These are phyloP conservation scores for Eucalyptus polybractea DNA, from an alignment of 345 rosid genomes.

Conservation along the genomic window DNA sequence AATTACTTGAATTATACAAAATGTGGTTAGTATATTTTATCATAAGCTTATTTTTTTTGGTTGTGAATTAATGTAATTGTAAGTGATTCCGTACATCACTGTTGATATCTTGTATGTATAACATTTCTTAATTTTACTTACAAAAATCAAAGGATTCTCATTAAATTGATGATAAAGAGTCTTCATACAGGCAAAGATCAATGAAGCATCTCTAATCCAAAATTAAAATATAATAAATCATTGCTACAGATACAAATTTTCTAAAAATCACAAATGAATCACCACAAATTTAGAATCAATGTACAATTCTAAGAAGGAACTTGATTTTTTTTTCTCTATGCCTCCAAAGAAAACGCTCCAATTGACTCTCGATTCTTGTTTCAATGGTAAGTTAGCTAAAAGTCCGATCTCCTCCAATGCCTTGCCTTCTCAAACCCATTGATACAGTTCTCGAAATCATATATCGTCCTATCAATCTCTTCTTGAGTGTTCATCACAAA, in stretches of 20 bases:
- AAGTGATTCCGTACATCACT: rapidly evolving
- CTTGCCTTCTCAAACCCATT: slow-evolving; percentile 86
- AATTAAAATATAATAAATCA: not conserved
- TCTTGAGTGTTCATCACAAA: slow-evolving; percentile 87
- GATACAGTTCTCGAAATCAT: slow-evolving; percentile 54
- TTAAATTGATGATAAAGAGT: not conserved
- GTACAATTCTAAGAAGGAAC: not conserved
- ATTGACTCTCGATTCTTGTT: not conserved
- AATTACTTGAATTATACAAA: not conserved
- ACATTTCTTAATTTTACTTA: rapidly evolving
- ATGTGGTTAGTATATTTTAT: too few relatives aligned
- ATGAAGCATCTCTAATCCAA: not conserved
- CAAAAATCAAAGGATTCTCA: rapidly evolving
- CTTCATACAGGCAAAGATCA: not conserved
- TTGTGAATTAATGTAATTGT: not conserved
- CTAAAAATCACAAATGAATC: not conserved
- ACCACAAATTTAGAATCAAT: not conserved
- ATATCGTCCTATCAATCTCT: slow-evolving; percentile 57
- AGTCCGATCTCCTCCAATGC: slow-evolving; percentile 34
- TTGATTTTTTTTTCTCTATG: not conserved
- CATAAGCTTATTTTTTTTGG: not conserved
- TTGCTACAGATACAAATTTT: not conserved
- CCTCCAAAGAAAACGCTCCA: not conserved
- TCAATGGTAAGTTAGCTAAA: not conserved
- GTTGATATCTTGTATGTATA: rapidly evolving